These are phyloP conservation scores for Incumbomyces delicatus DNA, from an alignment of 2,329 filamentous ascomycete species.

Conservation along the genomic window DNA sequence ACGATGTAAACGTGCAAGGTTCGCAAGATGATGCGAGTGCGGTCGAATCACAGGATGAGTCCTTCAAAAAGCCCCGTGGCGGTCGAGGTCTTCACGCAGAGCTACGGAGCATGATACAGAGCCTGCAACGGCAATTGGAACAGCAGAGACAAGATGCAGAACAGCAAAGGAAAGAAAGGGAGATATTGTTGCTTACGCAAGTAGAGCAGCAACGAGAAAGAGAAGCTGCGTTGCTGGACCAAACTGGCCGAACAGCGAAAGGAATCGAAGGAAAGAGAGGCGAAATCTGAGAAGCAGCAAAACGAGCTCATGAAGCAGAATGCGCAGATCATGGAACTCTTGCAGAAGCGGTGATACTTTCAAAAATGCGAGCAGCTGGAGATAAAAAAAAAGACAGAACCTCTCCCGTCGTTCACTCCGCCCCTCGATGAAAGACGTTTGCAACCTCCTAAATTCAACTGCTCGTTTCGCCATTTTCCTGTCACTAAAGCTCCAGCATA, in stretches of 20 bases:
- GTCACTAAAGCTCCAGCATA: no score
- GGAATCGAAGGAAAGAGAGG: no score
- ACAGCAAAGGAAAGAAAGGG: constrained; percentile 5
- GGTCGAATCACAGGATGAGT: constrained; percentile 8
- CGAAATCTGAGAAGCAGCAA: constrained; percentile 7
- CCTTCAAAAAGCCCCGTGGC: constrained; percentile 2
- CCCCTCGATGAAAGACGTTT: no score
- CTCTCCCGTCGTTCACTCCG: no score
- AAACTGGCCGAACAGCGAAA: background rate
- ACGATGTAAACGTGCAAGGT: constrained; percentile 8
- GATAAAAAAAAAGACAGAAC: no score
- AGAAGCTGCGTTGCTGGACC: no score
- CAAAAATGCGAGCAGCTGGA: background rate
- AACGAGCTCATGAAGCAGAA: constrained; percentile 10
- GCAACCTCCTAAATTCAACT: no score
- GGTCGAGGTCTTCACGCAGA: constrained; percentile 6
- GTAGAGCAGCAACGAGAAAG: constrained; percentile 2
- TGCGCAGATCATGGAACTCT: constrained; percentile 6
- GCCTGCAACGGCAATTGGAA: constrained; percentile 9
- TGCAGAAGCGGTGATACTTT: background rate
- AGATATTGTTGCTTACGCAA: no score
- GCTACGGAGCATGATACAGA: constrained; percentile 8
- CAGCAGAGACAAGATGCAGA: constrained; percentile 4
- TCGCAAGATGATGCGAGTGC: constrained; percentile 11
- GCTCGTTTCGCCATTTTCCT: no score